These are phyloP conservation scores for Aureobasidium sp. DNA, from an alignment of 2,329 filamentous ascomycete species.

Conservation along the genomic window DNA sequence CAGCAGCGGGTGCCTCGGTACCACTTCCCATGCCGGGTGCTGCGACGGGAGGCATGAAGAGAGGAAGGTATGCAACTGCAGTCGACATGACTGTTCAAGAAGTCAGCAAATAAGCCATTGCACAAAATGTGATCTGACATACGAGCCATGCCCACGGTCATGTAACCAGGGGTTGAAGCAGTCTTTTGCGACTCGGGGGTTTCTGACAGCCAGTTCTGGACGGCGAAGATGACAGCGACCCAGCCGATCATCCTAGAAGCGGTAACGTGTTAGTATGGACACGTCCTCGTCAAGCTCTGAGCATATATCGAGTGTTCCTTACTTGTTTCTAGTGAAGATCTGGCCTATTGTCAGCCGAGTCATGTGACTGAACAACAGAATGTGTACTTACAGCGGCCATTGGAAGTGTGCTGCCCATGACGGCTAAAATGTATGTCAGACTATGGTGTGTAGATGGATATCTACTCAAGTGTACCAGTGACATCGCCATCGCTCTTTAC, in stretches of 20 bases:
- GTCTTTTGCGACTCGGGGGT: constrained; percentile 57
- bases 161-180: constrained; percentile 59
- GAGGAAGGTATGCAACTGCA: constrained; percentile 49
- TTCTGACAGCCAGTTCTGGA: constrained; percentile 72
- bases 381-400: constrained; percentile 65
- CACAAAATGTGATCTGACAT: constrained; percentile 28
- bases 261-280: neutral
- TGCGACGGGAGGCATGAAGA: constrained; percentile 52
- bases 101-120: neutral
- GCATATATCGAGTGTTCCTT: constrained; percentile 20
- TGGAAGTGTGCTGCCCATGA: constrained; percentile 69
- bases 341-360: constrained; percentile 28
- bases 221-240: constrained; percentile 64
- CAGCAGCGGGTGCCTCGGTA: constrained; percentile 15
- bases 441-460: neutral
- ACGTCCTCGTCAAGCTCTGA: neutral
- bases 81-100: constrained; percentile 32
- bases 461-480: constrained; percentile 45
- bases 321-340: constrained; percentile 90
- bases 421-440: constrained; percentile 35
- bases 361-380: constrained; percentile 13
- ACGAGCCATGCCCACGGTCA: constrained; percentile 74
- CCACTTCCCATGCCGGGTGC: constrained; percentile 15
- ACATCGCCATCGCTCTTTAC: constrained; percentile 60
- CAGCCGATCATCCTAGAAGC: constrained; percentile 52